A percentile compares a stretch with the other conserved stretches of the same genome.
These are phyloP conservation scores for Exophiala bonariae DNA, from an alignment of 2,329 filamentous ascomycete species.

Conservation along the genomic window DNA sequence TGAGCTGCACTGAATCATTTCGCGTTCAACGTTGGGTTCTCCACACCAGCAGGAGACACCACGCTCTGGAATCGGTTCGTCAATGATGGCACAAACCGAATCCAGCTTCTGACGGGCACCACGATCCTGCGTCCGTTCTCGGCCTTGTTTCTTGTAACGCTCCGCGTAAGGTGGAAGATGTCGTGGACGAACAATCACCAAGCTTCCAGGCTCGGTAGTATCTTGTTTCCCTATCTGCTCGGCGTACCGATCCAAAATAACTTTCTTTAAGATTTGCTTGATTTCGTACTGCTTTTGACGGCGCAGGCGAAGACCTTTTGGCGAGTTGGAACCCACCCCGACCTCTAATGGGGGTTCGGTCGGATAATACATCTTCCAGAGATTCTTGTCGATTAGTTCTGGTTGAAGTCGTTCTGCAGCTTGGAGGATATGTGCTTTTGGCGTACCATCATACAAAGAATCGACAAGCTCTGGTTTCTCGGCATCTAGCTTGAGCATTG, in stretches of 20 bases:
- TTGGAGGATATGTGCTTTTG: not conserved
- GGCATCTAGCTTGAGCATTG: not conserved
- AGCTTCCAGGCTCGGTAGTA: not conserved
- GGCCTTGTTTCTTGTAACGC: constrained; percentile 24
- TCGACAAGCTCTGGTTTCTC: constrained; percentile 7
- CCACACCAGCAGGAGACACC: too few species aligned
- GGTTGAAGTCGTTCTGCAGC: constrained; percentile 13
- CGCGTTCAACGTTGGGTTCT: not conserved
- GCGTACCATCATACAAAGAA: constrained; percentile 5
- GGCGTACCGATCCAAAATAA: not conserved
- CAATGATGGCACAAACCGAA: too few species aligned
- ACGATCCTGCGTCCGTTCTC: constrained; percentile 3
- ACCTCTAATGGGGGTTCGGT: constrained; percentile 6
- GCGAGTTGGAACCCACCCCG: constrained; percentile 12
- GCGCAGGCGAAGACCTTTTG: constrained; percentile 7
- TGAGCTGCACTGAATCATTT: constrained; percentile 19
- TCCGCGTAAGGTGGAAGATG: constrained; percentile 10
- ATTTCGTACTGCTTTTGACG: constrained; percentile 21
- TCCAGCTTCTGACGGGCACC: not conserved
- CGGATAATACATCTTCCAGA: constrained; percentile 8
- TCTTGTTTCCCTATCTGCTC: not conserved
- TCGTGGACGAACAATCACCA: not conserved
- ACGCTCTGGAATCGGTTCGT: not conserved
- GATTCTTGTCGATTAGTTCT: constrained; percentile 2
- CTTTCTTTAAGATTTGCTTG: constrained; percentile 2